phyloP scores from a whole-genome alignment of 2,329 filamentous ascomycete species.

The Phaeosphaeriaceae sp. region DNA sequence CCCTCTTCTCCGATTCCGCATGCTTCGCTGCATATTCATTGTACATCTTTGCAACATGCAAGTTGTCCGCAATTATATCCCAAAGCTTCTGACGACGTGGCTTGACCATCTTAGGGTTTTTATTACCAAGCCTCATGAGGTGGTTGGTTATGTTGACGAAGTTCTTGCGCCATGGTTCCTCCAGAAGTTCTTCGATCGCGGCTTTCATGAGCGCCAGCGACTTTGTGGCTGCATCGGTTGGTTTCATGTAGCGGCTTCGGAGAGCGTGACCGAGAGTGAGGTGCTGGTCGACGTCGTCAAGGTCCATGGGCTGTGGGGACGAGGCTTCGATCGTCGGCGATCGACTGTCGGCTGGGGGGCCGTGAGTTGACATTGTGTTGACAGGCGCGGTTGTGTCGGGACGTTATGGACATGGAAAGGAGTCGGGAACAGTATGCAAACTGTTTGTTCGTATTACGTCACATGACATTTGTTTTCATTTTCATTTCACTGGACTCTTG shows the following conservation, averaged over 20 bases:
- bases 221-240: background rate
- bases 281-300: background rate
- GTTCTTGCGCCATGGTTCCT: background rate
- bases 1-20: background rate
- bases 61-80: background rate
- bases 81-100: constrained; percentile 1
- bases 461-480: background rate
- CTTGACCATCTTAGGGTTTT: background rate
- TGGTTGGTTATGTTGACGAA: background rate
- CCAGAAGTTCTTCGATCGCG: background rate
- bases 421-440: background rate
- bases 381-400: background rate
- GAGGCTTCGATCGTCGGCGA: background rate
- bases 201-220: background rate
- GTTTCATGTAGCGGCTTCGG: background rate
- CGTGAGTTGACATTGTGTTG: background rate
- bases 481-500: background rate
- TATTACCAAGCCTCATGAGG: background rate
- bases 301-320: background rate
- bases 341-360: background rate
- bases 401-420: background rate
- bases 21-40: background rate
- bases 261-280: background rate
- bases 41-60: background rate
- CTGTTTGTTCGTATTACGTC: background rate